These are phyloP conservation scores for Saccharomyces pastorianus DNA, from an alignment of 1,139 yeast species.

Conservation along the genomic window DNA sequence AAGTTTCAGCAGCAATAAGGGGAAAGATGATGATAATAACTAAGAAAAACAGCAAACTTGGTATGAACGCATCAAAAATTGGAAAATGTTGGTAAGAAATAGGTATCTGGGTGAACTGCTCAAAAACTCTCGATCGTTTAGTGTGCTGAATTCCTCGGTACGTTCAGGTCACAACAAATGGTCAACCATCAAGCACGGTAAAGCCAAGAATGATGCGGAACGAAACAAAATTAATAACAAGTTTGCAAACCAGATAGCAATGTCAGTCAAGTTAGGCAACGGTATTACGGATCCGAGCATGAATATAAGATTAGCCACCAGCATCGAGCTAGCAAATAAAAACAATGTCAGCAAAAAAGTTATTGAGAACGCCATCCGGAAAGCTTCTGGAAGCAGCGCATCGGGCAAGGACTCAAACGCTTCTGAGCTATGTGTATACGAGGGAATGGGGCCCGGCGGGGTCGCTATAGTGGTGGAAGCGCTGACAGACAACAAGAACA, in stretches of 20 bases:
- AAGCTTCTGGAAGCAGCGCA: slow-evolving; percentile 61
- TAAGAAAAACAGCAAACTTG: neutral
- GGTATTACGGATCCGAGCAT: slow-evolving; percentile 54
- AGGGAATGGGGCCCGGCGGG: slow-evolving; percentile 90
- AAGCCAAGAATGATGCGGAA: slow-evolving; percentile 84
- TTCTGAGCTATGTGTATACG: slow-evolving; percentile 46
- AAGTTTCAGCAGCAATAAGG: neutral
- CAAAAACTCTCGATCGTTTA: neutral
- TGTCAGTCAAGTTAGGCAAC: slow-evolving; percentile 51
- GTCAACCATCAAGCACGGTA: slow-evolving; percentile 91
- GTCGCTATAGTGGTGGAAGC: slow-evolving; percentile 80
- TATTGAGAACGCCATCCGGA: slow-evolving; percentile 74
- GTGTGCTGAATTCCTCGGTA: neutral
- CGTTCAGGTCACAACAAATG: slow-evolving; percentile 76
- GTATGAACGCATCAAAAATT: neutral
- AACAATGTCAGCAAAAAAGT: slow-evolving; percentile 76
- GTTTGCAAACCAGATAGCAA: slow-evolving; percentile 62
- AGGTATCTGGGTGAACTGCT: neutral
- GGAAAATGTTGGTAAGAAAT: neutral
- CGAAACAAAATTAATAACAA: slow-evolving; percentile 64
- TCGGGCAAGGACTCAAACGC: slow-evolving; percentile 39
- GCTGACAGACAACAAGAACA: slow-evolving; percentile 76
- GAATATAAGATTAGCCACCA: slow-evolving; percentile 65
- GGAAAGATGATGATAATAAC: neutral
- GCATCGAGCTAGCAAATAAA: slow-evolving; percentile 71